Conservation (phyloP, 257 asterid species). For the Coffea eugenioides region DNA sequence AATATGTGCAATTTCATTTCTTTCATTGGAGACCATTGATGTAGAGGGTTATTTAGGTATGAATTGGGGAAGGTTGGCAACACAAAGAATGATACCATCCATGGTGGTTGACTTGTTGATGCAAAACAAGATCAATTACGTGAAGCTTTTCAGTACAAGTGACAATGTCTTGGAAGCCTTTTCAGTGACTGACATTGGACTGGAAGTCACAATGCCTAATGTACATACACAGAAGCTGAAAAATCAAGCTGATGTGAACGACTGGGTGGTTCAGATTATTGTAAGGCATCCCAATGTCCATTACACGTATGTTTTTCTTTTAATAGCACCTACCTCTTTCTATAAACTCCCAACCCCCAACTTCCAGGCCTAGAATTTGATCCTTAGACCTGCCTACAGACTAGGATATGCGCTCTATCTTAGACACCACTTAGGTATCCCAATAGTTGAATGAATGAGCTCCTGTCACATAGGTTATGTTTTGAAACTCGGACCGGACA, state of each 20-base stretch:
- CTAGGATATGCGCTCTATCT: too few species aligned
- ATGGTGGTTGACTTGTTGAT: conserved; percentile 21
- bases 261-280: background rate
- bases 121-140: conserved; percentile 11
- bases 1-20: background rate
- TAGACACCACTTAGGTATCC: too few species aligned
- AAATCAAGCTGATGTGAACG: rapidly evolving
- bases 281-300: background rate
- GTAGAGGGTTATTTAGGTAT: conserved; percentile 12
- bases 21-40: background rate
- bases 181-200: background rate
- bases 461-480: too few species aligned
- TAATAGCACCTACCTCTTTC: too few species aligned
- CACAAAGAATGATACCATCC: conserved; percentile 20
- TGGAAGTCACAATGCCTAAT: conserved; percentile 12
- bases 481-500: too few species aligned
- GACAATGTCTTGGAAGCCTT: conserved; percentile 16
- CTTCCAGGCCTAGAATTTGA: too few species aligned
- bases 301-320: background rate
- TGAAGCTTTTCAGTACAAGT: conserved; percentile 11
- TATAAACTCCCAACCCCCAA: too few species aligned
- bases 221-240: background rate
- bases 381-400: too few species aligned
- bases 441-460: too few species aligned
- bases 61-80: conserved; percentile 24